Base-by-base conservation (phyloP, 2,329 filamentous ascomycete genomes). In the Claviceps cyperi region DNA sequence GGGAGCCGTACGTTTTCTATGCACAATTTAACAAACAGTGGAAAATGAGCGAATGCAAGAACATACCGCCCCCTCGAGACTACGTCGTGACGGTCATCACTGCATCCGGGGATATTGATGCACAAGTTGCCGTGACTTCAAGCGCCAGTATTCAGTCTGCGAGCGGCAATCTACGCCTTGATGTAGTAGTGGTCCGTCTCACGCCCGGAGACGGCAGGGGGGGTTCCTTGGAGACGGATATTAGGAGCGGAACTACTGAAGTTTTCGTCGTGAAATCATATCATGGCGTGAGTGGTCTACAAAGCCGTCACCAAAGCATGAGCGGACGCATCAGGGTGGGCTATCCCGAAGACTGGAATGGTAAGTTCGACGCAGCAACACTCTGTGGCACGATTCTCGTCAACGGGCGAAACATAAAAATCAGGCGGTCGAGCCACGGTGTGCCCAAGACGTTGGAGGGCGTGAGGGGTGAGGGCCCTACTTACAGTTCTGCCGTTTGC, bases 331-430 rank as follows among this genome's bases (percentile, higher is more conserved):
- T 76, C 46, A 57, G 56, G 14, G 60, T 78, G 21, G 53, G 47
- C 15, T 77, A 76, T 54, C 75, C 76, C 0, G 57, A 56, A 21
- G 62, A 67, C 2, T 79, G 76, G 76, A 69, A 71, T 54, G 76
- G 76, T 14, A 54, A 55, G 19, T 59, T 77, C 36, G 53, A 53
- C 9, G 66, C 70, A 13, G 50, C 64, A 51, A 66, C 67, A 17
- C 60, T 71, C 15, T 67, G 67, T 22, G 74, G 74, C 2, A 54
- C 50, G 9, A 60, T 76, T 32, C 49, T 52, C 2, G 60, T 71
- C 7, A 53, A 48, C 19, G 76, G 76, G 14, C 63, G 69, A 40
- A 73, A 65, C 15, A 64, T 78, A 13, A 54, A 62, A 48, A 55
- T 74, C 3, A 59, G 58, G 3, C 53, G 56, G 1, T 60, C 62